Evolutionary conservation across 805 yeast species (phyloP), one percentile per base, ranked within the genome.

Genomic region (Saccharomycopsis javanensis): DNA sequence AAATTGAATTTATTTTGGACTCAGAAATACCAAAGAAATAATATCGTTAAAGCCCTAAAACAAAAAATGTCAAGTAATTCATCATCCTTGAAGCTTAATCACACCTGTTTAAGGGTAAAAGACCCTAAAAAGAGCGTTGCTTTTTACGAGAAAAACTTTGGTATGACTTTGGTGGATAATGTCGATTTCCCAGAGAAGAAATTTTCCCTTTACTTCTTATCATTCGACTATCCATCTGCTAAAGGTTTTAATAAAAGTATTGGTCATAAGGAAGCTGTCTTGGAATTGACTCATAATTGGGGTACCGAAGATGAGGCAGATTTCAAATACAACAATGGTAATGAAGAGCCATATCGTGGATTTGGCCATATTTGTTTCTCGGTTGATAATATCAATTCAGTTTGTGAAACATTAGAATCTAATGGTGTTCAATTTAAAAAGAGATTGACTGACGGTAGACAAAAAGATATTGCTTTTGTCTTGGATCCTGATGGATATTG

Each of bases 401-500:
- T 82, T 5, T 89, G 92, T 69, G 68, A 73, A 31, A 56, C 56
- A 13, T 75, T 92, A 60, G 79, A 85, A 61, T 69, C 70, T 1
- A 73, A 76, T 51, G 86, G 85, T 18, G 97, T 86, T 56, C 68
- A 71, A 54, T 92, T 92, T 76, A 81, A 91, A 72, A 94, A 92
- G 77, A 87, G 76, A 67, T 75, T 91, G 63, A 71, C 80, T 42
- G 98, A 92, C 67, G 99, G 99, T 35, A 83, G 97, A 71, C 96
- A 88, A 72, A 84, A 83, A 71, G 79, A 89, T 70, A 91, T 94
- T 73, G 98, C 98, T 0, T 94, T 92, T 71, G 96, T 85, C 7
- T 79, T 91, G 64, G 99, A 94, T 67, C 97, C 98, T 6, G 92
- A 92, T 71, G 94, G 94, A 65, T 94, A 94, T 74, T 92, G 99